These are phyloP conservation scores for Punica granatum DNA, from an alignment of 345 rosid genomes.

Conservation along the genomic window DNA sequence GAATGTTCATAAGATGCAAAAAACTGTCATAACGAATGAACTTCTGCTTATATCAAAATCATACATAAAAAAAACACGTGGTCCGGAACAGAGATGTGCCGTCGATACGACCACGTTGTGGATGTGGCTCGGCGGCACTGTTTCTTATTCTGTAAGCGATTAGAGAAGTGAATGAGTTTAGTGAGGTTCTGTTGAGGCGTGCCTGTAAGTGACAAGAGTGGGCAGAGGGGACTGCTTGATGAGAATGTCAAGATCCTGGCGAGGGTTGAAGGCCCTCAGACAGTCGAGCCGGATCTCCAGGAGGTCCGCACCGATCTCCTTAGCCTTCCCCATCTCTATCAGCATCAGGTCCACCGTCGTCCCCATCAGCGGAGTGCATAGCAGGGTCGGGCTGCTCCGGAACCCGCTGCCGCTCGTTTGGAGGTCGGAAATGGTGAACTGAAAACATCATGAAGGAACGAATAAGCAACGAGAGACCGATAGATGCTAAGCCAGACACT, in stretches of 20 bases:
- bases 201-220: constrained; percentile 41
- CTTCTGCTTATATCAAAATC: too few species aligned
- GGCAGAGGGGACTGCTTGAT: constrained; percentile 40
- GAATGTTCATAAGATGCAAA: background rate
- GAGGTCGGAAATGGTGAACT: constrained; percentile 21
- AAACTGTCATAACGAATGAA: too few species aligned
- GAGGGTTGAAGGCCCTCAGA: constrained; percentile 28
- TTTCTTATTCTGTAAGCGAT: too few species aligned
- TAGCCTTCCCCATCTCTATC: constrained; percentile 33
- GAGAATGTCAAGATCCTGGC: constrained; percentile 23
- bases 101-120: too few species aligned
- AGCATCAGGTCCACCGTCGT: constrained; percentile 33
- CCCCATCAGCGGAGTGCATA: constrained; percentile 40
- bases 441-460: background rate
- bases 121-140: too few species aligned
- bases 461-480: accelerated
- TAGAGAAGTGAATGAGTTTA: background rate
- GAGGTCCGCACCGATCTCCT: constrained; percentile 30
- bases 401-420: constrained; percentile 19
- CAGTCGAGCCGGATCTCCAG: constrained; percentile 36
- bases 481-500: background rate
- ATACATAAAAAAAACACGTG: too few species aligned
- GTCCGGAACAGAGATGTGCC: too few species aligned
- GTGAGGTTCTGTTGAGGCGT: too few species aligned
- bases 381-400: constrained; percentile 31